Conservation (phyloP, 1,139 yeast genomes). For the Insectozyma bohioensis region DNA sequence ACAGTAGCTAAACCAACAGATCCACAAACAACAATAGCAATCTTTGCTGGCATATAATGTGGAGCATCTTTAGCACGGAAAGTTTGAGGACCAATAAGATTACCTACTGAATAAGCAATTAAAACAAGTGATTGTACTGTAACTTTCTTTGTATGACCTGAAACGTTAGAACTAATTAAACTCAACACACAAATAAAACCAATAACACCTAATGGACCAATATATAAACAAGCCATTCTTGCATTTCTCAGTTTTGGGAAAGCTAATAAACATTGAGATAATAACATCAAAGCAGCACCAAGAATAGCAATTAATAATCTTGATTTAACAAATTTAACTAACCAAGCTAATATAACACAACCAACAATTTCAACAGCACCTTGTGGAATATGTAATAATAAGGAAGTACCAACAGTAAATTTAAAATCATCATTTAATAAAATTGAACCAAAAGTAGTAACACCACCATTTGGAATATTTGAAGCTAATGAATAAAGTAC, state of each 20-base stretch:
- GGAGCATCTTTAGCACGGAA: conserved; percentile 57
- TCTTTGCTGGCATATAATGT: conserved; percentile 45
- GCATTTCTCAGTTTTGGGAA: conserved; percentile 37
- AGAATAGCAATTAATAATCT: conserved; percentile 43
- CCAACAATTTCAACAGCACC: conserved; percentile 44
- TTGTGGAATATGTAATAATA: conserved; percentile 33
- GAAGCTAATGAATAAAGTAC: conserved; percentile 25
- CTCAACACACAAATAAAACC: conserved; percentile 50
- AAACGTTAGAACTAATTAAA: conserved; percentile 55
- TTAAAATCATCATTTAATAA: conserved; percentile 47
- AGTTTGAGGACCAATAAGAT: conserved; percentile 70
- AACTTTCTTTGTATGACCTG: conserved; percentile 70
- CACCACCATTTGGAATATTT: conserved; percentile 38
- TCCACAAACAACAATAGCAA: conserved; percentile 33
- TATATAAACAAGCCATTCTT: conserved; percentile 42
- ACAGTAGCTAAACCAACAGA: conserved; percentile 23
- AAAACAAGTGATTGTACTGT: conserved; percentile 59
- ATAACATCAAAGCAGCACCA: conserved; percentile 34
- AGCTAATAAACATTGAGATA: conserved; percentile 48
- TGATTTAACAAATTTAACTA: conserved; percentile 26
- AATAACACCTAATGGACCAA: conserved; percentile 29
- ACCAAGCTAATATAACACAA: conserved; percentile 35
- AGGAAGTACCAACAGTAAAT: conserved; percentile 25
- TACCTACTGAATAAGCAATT: conserved; percentile 67
- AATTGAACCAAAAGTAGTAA: conserved; percentile 45